Conservation (phyloP, 306 rosid species). For the Quercus parvula region DNA sequence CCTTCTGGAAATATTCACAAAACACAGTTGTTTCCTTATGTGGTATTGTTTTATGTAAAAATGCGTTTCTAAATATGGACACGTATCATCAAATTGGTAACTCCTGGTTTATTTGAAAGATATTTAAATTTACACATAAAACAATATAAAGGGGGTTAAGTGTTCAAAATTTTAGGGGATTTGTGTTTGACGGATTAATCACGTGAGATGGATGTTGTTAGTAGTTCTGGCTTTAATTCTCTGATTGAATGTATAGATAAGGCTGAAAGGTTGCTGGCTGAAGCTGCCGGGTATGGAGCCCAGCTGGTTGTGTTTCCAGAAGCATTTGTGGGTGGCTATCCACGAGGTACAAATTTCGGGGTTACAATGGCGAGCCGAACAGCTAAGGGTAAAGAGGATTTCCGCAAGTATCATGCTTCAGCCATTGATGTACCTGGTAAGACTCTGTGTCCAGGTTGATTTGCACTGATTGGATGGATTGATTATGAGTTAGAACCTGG, state of each 20-base stretch:
- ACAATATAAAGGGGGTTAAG: too few relatives aligned
- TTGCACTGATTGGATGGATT: background rate
- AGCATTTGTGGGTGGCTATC: constrained; percentile 94
- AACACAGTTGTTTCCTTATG: too few relatives aligned
- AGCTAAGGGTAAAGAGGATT: constrained; percentile 78
- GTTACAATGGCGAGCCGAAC: constrained; percentile 59
- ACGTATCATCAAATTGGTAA: too few relatives aligned
- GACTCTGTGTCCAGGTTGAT: background rate
- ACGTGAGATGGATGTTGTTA: too few relatives aligned
- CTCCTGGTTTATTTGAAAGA: too few relatives aligned
- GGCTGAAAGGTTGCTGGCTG: constrained; percentile 89
- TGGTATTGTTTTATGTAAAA: too few relatives aligned
- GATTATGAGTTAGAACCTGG: too few relatives aligned
- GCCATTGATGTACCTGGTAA: constrained; percentile 89
- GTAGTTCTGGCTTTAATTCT: background rate
- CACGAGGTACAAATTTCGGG: constrained; percentile 80
- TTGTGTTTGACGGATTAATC: too few relatives aligned
- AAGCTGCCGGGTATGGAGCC: constrained; percentile 78
- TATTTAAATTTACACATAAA: too few relatives aligned
- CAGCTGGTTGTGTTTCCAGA: constrained; percentile 93
- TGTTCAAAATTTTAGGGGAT: too few relatives aligned
- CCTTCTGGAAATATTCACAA: too few relatives aligned
- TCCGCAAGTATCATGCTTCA: constrained; percentile 72
- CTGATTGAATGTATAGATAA: constrained; percentile 46
- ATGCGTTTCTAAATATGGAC: too few relatives aligned